Base-by-base conservation (phyloP, 2,329 filamentous ascomycete species). In the Aureobasidium sp. region DNA sequence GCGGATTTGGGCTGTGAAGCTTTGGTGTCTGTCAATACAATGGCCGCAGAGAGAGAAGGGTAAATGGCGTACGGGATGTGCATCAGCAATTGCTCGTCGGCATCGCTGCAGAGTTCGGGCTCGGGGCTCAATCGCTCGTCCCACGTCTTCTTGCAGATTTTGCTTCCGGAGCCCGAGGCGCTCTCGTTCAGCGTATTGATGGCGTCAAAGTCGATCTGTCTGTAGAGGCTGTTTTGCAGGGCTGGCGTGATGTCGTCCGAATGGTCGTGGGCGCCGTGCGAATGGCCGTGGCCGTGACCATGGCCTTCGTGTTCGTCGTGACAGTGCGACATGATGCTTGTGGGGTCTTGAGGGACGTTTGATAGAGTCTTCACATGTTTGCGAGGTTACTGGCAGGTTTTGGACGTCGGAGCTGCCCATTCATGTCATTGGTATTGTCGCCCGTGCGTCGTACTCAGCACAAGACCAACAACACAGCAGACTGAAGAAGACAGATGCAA, bases 61-160 rank as follows among this genome's bases (percentile, higher is more conserved):
- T 29, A 8, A 7, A 42, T 14, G 42, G 37, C 57, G 68, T 77
- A 95, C 89, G 94, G 94, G 41, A 97, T 83, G 66, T 88, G 87
- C 82, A 99, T 90, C 62, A 99, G 78, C n/a, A 99, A 76, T 78
- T 99, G 91, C 78, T 96, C 91, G 73, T 97, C 94, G 0, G 87
- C 86, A 72, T 95, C 90, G 71, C 91, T 96, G 69, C 83, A 84
- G 34, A 99, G 81, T 76, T 95, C 89, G 0, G 91, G 90, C 68
- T 85, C 78, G 3, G 82, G 74, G 17, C 84, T 75, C 64, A 97
- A 75, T 61, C 94, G 81, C 75, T 97, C 87, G 6, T 84, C 83
- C 92, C 92, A 99, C 62, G 91, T 90, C 81, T 99, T 99, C 77
- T 91, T 86, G 39, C 95, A 84, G 34, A 97, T 83, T 1, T 83